A percentile compares a stretch with the other conserved stretches of the same genome.
Evolutionary conservation across 192 early-diverging fungal genomes (phyloP).

Genomic region (Rhizophagus sp.): DNA sequence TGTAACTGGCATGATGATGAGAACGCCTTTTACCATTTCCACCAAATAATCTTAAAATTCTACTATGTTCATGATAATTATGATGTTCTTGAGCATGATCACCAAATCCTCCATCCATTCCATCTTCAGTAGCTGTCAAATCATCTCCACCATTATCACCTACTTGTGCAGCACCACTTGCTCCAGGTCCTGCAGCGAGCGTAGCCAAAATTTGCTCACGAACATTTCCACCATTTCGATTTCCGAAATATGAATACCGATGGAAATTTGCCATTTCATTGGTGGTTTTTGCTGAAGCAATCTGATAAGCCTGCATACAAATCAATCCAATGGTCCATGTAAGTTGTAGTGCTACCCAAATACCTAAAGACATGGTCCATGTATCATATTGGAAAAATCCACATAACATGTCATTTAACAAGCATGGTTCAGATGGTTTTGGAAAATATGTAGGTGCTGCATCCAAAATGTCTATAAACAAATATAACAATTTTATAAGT

Average conservation of each 20-base stretch:
- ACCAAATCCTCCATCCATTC: constrained; percentile 37
- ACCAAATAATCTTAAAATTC: constrained; percentile 40
- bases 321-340: constrained; percentile 84
- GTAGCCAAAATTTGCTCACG: constrained; percentile 53
- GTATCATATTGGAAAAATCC: constrained; percentile 74
- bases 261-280: constrained; percentile 88
- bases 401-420: constrained; percentile 63
- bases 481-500: neutral
- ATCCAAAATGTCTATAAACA: constrained; percentile 43
- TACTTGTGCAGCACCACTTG: constrained; percentile 33
- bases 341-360: constrained; percentile 79
- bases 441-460: constrained; percentile 54
- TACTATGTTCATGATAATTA: constrained; percentile 34
- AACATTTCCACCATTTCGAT: constrained; percentile 34
- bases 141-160: constrained; percentile 39
- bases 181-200: constrained; percentile 49
- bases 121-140: constrained; percentile 18
- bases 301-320: constrained; percentile 73
- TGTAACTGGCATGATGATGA: constrained; percentile 33
- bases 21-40: constrained; percentile 41
- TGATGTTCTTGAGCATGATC: constrained; percentile 39
- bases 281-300: constrained; percentile 79
- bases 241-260: constrained; percentile 56
- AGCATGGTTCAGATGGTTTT: constrained; percentile 55
- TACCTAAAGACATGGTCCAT: constrained; percentile 64